Base-by-base conservation (phyloP, 2,329 filamentous ascomycete genomes). In the Aspergillus sp. region DNA sequence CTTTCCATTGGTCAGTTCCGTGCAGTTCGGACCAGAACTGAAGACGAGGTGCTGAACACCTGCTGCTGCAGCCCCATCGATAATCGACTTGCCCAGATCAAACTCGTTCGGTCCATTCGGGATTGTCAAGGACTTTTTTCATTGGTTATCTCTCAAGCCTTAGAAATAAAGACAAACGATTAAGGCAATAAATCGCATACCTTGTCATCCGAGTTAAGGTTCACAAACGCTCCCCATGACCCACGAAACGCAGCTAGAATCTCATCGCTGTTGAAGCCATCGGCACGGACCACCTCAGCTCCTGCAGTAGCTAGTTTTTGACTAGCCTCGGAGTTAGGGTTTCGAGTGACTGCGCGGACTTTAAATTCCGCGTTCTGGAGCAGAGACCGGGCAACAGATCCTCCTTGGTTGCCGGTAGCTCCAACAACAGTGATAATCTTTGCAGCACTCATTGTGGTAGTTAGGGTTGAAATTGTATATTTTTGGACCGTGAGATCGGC, bases 21-120 rank as follows among this genome's bases (percentile, higher is more conserved):
- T 56, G 6, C 62, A 61, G 37, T 67, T 62, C 6, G 61, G 57
- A 43, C 66, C 60, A 3, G 67, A 49, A 43, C 68, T 71, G 43
- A 63, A 71, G 6, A 71, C 60, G 12, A 72, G 58, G 51, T 68
- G 61, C 42, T 60, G 50, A 0, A 70, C 65, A 13, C 67, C 64
- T 7, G 61, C 64, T 10, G 61, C 54, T 13, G 53, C 57, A 1
- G 66, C 67, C 7, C 59, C 60, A 44, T 70, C 65, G 10, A 69
- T 54, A 37, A 72, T 50, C 3, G 30, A 51, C 39, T 64, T 69
- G 7, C 68, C 69, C 19, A 71, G 42, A n/a, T 66, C 68, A 5
- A 57, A 55, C 47, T 72, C 69, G 2, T 51, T 64, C 2, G 58
- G 61, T 1, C 63, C 60, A 4, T 51, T 39, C 12, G 38, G 32